Conservation (phyloP, 2,329 filamentous ascomycete species). For the Microdochium paspali region DNA sequence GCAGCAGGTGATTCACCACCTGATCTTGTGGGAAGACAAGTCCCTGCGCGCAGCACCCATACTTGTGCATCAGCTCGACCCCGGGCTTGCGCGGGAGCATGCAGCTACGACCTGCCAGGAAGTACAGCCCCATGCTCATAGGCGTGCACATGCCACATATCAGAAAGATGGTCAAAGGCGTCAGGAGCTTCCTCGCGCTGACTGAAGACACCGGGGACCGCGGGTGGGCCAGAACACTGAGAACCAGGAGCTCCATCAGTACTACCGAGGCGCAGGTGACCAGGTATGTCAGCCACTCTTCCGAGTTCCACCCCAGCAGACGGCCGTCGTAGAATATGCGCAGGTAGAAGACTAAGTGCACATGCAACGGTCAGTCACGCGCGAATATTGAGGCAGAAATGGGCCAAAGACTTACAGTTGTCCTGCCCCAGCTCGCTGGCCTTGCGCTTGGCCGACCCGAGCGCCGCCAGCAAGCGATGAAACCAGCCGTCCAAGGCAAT, state of each 20-base stretch:
- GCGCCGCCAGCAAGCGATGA: slow-evolving; percentile 8
- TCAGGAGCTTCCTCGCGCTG: slow-evolving; percentile 6
- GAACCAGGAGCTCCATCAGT: slow-evolving; percentile 3
- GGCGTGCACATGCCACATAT: slow-evolving; percentile 10
- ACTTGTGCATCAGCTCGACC: slow-evolving; percentile 12
- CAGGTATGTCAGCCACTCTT: slow-evolving; percentile 14
- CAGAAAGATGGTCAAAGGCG: slow-evolving; percentile 6
- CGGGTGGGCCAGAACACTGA: slow-evolving; percentile 4
- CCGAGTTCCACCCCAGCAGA: slow-evolving; percentile 17
- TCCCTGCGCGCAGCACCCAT: slow-evolving; percentile 17
- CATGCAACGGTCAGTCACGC: too few relatives aligned
- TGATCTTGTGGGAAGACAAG: slow-evolving; percentile 14
- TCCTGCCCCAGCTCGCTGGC: slow-evolving; percentile 9
- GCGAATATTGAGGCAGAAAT: neutral
- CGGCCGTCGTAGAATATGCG: slow-evolving; percentile 17
- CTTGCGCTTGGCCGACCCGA: slow-evolving; percentile 7
- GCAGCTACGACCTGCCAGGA: slow-evolving; percentile 13
- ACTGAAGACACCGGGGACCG: slow-evolving; percentile 2
- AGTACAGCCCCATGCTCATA: slow-evolving; percentile 13
- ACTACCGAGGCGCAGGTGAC: slow-evolving; percentile 5
- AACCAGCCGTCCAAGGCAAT: slow-evolving; percentile 16
- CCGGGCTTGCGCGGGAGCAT: slow-evolving; percentile 9
- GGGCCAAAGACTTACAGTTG: slow-evolving; percentile 5
- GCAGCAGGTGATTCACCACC: slow-evolving; percentile 11
- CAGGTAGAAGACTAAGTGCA: slow-evolving; percentile 14